These are phyloP conservation scores for Lactarius deliciosus DNA, from an alignment of 768 basidiomycete species.

Conservation along the genomic window DNA sequence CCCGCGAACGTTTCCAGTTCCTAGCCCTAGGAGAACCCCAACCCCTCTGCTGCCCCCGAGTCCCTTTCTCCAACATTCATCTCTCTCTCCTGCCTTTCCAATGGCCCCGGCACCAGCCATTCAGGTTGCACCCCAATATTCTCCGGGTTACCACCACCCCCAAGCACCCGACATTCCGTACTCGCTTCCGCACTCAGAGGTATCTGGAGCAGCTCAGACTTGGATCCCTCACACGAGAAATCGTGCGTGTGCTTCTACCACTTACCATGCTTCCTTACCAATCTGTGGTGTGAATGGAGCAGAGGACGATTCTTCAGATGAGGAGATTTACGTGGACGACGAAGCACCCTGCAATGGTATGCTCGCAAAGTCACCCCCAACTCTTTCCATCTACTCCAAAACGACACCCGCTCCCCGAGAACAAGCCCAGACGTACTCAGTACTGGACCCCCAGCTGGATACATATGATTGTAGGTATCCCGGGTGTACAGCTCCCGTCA, in stretches of 20 bases:
- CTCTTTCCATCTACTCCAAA: no score
- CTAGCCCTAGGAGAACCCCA: background rate
- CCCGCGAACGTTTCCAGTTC: background rate
- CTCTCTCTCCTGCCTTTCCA: background rate
- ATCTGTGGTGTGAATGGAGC: background rate
- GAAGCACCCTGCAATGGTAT: background rate
- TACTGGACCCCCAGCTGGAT: background rate
- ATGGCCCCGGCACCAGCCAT: background rate
- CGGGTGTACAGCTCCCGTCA: background rate
- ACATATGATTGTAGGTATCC: background rate
- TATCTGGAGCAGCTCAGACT: background rate
- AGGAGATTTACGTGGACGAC: background rate
- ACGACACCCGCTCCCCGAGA: rapidly evolving
- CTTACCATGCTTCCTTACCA: background rate
- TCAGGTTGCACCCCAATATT: background rate
- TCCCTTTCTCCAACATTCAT: background rate
- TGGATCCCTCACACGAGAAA: background rate
- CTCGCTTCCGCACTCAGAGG: background rate
- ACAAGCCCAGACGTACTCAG: background rate
- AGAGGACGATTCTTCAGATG: background rate
- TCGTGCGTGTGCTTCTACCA: background rate
- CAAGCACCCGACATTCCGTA: background rate
- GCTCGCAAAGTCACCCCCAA: background rate
- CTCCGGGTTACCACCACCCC: background rate
- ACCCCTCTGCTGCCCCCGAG: background rate